These are phyloP conservation scores for Claviceps digitariae DNA, from an alignment of 2,329 filamentous ascomycete species.

Conservation along the genomic window DNA sequence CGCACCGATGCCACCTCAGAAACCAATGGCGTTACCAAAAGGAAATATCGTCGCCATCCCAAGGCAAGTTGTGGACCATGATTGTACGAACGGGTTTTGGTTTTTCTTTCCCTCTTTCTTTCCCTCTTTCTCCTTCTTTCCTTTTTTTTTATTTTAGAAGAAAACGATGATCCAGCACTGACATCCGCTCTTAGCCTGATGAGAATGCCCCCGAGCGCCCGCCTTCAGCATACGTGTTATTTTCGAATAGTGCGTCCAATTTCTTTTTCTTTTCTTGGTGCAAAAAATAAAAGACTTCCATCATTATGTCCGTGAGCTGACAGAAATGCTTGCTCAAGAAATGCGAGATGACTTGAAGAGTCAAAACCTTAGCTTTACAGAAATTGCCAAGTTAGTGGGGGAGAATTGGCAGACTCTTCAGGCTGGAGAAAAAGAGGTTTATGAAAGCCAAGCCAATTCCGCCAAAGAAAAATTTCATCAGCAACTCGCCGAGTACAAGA, in stretches of 20 bases:
- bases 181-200: conserved; percentile 40
- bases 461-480: conserved; percentile 67
- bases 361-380: conserved; percentile 65
- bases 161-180: not conserved
- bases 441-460: conserved; percentile 55
- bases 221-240: conserved; percentile 72
- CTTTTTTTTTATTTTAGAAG: no score
- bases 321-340: conserved; percentile 31
- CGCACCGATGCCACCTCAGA: conserved; percentile 34
- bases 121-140: no score
- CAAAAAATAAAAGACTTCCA: not conserved
- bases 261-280: not conserved
- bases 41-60: conserved; percentile 66
- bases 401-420: conserved; percentile 68
- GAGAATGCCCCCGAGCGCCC: conserved; percentile 69
- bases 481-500: conserved; percentile 64
- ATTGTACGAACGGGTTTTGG: not conserved
- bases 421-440: conserved; percentile 54
- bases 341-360: conserved; percentile 67
- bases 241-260: conserved; percentile 59
- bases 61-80: conserved; percentile 37
- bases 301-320: not conserved
- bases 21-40: conserved; percentile 38
- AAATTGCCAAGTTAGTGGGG: conserved; percentile 71
- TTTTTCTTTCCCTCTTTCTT: no score